phyloP scores from a whole-genome alignment of 768 basidiomycete genomes.

The Suillus sp. region DNA sequence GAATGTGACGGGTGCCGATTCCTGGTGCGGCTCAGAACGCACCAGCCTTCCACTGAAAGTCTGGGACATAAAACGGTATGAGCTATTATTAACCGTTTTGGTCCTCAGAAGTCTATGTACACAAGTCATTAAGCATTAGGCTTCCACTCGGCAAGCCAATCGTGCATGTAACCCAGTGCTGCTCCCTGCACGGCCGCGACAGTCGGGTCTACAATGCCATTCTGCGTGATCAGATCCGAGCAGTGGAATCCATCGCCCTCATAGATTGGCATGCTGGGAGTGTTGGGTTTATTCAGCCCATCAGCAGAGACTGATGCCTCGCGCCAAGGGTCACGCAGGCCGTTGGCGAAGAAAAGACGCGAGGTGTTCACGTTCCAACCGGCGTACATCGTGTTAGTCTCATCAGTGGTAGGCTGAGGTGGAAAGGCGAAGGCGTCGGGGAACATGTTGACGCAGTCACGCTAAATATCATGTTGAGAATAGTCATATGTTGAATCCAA shows the following conservation, averaged over 20 bases:
- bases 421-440: conserved; percentile 54
- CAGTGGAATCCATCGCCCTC: conserved; percentile 67
- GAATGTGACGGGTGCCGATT: not conserved
- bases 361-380: conserved; percentile 65
- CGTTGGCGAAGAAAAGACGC: conserved; percentile 71
- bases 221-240: conserved; percentile 54
- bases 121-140: not conserved
- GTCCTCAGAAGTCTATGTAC: not conserved
- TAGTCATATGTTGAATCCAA: not conserved
- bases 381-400: conserved; percentile 53
- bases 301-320: conserved; percentile 68
- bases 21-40: not conserved
- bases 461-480: conserved; percentile 35
- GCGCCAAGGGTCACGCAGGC: conserved; percentile 68
- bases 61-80: not conserved
- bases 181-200: conserved; percentile 55
- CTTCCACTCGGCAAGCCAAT: conserved; percentile 54
- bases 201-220: conserved; percentile 49
- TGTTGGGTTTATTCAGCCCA: conserved; percentile 46
- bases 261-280: conserved; percentile 57
- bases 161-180: conserved; percentile 52
- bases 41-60: not conserved
- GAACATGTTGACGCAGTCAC: conserved; percentile 72
- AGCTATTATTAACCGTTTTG: not conserved
- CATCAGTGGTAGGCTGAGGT: conserved; percentile 43